Evolutionary conservation across 2,329 filamentous ascomycete species (phyloP), one percentile per base, ranked within the genome.

Genomic region (Colletotrichum graminicola): DNA sequence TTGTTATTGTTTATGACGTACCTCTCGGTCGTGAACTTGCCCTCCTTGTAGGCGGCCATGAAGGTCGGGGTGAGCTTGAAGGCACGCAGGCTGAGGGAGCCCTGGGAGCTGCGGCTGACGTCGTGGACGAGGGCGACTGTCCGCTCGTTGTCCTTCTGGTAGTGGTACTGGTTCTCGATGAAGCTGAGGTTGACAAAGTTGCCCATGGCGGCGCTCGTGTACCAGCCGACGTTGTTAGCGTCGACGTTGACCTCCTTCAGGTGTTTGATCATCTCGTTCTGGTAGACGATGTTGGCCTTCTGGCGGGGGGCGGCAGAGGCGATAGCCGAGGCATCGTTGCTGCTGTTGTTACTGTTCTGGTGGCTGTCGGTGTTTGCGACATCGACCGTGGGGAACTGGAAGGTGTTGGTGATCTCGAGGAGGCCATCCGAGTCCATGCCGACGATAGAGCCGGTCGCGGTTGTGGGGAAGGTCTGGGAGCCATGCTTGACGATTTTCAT

Each of bases 401-500:
- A 99, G 75, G 90, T 90, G 87, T 98, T 98, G 77, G 96, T 98
- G 84, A 98, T 87, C 85, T 98, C 92, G 74, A 98, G 90, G 72
- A 91, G 87, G 75, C 90, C 90, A 75, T 92, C 90, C 78, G 90
- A 89, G 83, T 98, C 95, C 93, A 98, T 95, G 77, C 96, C 96
- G 72, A 98, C 94, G 73, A 98, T 89, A 74, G 93, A 94, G 74
- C 95, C 95, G 67, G 95, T 98, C 68, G 94, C 94, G 67, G 91
- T 91, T 63, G 94, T 95, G 60, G 95, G 95, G 85, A 97, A 98
- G 66, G 89, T 89, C 78, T 93, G 90, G 69, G 94, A 92, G 85
- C 93, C 94, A 87, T 98, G 95, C 85, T 97, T 98, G 84, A 97
- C 95, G 82, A 98, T 95, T 88, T 98, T 97, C 93, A 98, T 95